phyloP scores from a whole-genome alignment of 192 early-diverging fungal species.

The Coemansia sp. region DNA sequence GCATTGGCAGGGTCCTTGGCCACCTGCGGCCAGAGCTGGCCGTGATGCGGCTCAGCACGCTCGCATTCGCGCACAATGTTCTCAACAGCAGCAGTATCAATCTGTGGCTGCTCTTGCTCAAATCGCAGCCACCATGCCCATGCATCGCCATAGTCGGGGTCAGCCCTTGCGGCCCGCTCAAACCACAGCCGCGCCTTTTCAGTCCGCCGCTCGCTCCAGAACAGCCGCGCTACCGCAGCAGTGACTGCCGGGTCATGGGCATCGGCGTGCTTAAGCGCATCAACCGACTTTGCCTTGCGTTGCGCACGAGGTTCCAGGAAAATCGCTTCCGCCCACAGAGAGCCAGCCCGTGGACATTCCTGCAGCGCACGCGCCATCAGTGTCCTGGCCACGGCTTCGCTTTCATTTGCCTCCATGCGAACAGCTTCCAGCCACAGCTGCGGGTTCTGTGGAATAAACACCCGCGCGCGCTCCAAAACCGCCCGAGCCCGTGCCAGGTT shows the following conservation, averaged over 20 bases:
- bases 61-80: conserved; percentile 67
- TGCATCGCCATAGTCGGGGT: conserved; percentile 86
- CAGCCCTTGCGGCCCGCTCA: conserved; percentile 70
- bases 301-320: conserved; percentile 81
- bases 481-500: conserved; percentile 72
- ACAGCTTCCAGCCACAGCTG: conserved; percentile 84
- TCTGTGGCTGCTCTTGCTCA: conserved; percentile 59
- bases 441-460: conserved; percentile 75
- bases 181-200: conserved; percentile 97
- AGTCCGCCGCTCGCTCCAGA: conserved; percentile 89
- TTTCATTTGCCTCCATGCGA: conserved; percentile 53
- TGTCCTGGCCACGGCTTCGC: conserved; percentile 66
- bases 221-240: conserved; percentile 79
- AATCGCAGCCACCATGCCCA: conserved; percentile 97
- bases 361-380: conserved; percentile 87
- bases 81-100: neutral
- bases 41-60: conserved; percentile 83
- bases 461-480: conserved; percentile 79
- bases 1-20: conserved; percentile 65
- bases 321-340: conserved; percentile 87
- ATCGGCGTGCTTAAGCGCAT: conserved; percentile 90
- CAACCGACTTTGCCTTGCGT: conserved; percentile 80
- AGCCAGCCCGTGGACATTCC: conserved; percentile 83
- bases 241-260: conserved; percentile 75
- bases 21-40: conserved; percentile 79